Evolutionary conservation across 306 rosid genomes (phyloP), one percentile per base, ranked within the genome.

Genomic region (Cajanus cajan): DNA sequence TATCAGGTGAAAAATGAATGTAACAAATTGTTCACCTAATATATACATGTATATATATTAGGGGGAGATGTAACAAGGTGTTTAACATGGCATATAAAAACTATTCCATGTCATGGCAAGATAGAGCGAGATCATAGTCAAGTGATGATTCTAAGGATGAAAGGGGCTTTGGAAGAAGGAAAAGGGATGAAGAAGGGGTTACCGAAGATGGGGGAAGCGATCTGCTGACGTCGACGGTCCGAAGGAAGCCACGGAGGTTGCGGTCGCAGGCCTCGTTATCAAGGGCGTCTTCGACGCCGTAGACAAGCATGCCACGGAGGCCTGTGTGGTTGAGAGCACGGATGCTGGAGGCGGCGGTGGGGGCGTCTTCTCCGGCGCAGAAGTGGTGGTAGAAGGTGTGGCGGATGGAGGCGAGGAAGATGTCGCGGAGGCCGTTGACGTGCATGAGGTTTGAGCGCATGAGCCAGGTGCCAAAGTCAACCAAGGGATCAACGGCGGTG

Each of bases 311-410:
- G 22, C 94, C 90, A 1, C 99, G 80, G 6, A 96, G 74, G 0
- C 98, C 98, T 0, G 81, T 89, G 2, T 83, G 83, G 44, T 84
- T 80, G 0, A 96, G 64, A 2, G 71, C 43, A 4, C 74, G 12
- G 2, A 93, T 88, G 43, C 89, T 84, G 0, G 24, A 5, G 0
- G 86, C 88, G 18, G 95, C 90, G 4, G 89, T 78, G 16, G 0
- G 34, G 2, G 89, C 73, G 10, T 96, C 93, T 55, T 91, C 92
- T 4, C 99, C 99, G 71, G 97, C 98, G 59, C 99, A 96, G 19
- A 96, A 96, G 16, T 93, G 90, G 10, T 70, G 82, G 73, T 65
- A 95, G 22, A 95, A 90, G 8, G 89, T 85, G 52, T 34, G 44
- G 5, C 83, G 84, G 0, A 91, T 55, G 4, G 75, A 5, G 2